Conservation (phyloP, 148 eudicot genomes). For the Vaccinium vitisidaea region DNA sequence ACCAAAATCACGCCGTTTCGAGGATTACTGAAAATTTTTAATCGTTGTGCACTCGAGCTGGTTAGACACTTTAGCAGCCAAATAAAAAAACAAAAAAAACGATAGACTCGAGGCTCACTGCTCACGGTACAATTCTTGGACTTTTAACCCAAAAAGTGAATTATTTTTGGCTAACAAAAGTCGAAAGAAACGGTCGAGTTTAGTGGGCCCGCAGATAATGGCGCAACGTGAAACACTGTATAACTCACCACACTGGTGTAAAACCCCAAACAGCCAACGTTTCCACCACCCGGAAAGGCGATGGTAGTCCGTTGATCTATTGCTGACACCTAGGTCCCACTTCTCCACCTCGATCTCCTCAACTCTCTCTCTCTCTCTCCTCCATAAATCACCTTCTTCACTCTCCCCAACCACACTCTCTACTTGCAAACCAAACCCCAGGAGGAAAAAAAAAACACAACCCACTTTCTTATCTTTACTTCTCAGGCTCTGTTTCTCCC, state of each 20-base stretch:
- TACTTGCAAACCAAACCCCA: too few relatives aligned
- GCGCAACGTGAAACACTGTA: slow-evolving; percentile 13
- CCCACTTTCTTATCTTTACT: not conserved
- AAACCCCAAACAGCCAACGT: not conserved
- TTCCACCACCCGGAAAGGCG: not conserved
- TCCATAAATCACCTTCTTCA: not conserved
- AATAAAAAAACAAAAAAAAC: not conserved
- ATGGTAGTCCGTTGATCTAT: slow-evolving; percentile 8
- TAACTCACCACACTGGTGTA: not conserved
- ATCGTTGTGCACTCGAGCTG: too few relatives aligned
- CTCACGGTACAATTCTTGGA: not conserved
- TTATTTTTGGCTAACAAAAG: too few relatives aligned
- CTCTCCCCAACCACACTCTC: slow-evolving; percentile 5
- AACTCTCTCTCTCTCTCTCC: not conserved
- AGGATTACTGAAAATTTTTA: too few relatives aligned
- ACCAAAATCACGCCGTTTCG: too few relatives aligned
- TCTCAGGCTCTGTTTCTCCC: slow-evolving; percentile 8
- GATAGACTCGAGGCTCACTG: not conserved
- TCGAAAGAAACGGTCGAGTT: slow-evolving; percentile 10
- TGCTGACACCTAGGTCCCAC: slow-evolving; percentile 15
- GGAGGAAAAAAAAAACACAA: not conserved
- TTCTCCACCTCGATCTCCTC: slow-evolving; percentile 11
- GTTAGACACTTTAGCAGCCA: too few relatives aligned
- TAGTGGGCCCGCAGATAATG: slow-evolving; percentile 5
- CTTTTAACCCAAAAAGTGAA: not conserved